These are phyloP conservation scores for Boletus vermiculosoides DNA, from an alignment of 768 basidiomycete genomes.

Conservation along the genomic window DNA sequence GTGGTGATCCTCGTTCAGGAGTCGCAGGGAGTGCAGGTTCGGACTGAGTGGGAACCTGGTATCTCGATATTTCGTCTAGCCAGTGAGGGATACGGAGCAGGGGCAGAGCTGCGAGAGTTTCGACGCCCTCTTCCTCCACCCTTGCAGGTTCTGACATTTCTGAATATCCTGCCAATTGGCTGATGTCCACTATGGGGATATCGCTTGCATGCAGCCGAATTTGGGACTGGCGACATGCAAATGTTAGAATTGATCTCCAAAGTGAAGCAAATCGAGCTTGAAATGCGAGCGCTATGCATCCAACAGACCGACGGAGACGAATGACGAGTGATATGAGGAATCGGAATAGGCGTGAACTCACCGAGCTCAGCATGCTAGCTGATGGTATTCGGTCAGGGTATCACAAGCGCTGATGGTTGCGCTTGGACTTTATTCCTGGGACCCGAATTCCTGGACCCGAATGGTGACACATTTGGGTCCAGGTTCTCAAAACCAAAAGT, in stretches of 20 bases:
- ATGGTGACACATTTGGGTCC: no score
- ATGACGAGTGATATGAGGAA: constrained; percentile 3
- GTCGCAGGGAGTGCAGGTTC: neutral
- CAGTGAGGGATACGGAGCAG: neutral
- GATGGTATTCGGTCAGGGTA: neutral
- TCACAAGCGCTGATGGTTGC: neutral
- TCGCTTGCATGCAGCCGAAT: neutral
- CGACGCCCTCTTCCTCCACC: neutral
- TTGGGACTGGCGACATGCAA: neutral
- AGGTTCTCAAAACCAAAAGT: no score
- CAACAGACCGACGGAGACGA: constrained; percentile 1
- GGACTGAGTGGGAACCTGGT: neutral
- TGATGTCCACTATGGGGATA: neutral
- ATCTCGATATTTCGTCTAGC: neutral
- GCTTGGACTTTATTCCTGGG: no score
- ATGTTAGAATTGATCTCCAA: neutral
- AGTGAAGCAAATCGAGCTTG: neutral
- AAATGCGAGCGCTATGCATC: constrained; percentile 2
- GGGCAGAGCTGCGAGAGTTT: constrained; percentile 5
- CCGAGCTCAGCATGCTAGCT: neutral
- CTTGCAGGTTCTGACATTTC: neutral
- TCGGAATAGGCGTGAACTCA: neutral
- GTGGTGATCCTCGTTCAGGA: constrained; percentile 8
- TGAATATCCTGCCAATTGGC: neutral
- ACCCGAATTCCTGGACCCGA: no score